Evolutionary conservation across 2,329 filamentous ascomycete species (phyloP).

Genomic region (Xylaria sp.): DNA sequence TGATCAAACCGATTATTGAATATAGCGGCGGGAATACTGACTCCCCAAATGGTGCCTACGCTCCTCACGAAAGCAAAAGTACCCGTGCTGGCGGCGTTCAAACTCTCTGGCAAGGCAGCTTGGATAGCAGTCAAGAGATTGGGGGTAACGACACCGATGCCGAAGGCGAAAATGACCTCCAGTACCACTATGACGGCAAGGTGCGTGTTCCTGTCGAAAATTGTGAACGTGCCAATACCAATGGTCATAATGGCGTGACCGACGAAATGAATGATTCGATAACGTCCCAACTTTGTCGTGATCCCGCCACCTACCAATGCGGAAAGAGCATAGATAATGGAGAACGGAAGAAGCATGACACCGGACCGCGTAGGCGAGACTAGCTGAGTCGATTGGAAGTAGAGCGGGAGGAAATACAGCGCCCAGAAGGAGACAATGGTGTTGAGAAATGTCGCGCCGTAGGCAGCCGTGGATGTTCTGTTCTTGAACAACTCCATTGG

Average conservation of each 20-base stretch:
- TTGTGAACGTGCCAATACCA: slow-evolving; percentile 44
- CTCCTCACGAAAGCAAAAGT: slow-evolving; percentile 48
- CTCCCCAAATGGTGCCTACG: slow-evolving; percentile 48
- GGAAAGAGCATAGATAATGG: slow-evolving; percentile 8
- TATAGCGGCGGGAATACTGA: slow-evolving; percentile 46
- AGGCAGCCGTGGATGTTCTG: slow-evolving; percentile 42
- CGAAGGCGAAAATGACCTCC: slow-evolving; percentile 44
- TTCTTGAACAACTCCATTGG: slow-evolving; percentile 52
- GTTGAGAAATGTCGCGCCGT: slow-evolving; percentile 45
- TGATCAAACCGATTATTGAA: slow-evolving; percentile 37
- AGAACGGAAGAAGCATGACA: slow-evolving; percentile 18
- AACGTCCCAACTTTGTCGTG: slow-evolving; percentile 10
- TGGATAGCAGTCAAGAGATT: slow-evolving; percentile 47
- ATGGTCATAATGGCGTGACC: slow-evolving; percentile 39
- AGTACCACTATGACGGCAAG: slow-evolving; percentile 44
- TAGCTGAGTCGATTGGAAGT: slow-evolving; percentile 46
- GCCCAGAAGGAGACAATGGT: slow-evolving; percentile 44
- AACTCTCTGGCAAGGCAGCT: slow-evolving; percentile 37
- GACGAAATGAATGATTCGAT: slow-evolving; percentile 32
- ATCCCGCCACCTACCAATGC: slow-evolving; percentile 12
- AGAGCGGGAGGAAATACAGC: slow-evolving; percentile 50
- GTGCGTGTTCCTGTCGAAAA: slow-evolving; percentile 42
- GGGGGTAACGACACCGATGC: slow-evolving; percentile 44
- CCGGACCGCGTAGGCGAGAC: slow-evolving; percentile 17
- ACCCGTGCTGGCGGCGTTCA: slow-evolving; percentile 40